Evolutionary conservation across 73 alveolate genomes (phyloP), one percentile per base, ranked within the genome.

Genomic region (Paramecium tetraurelia): DNA sequence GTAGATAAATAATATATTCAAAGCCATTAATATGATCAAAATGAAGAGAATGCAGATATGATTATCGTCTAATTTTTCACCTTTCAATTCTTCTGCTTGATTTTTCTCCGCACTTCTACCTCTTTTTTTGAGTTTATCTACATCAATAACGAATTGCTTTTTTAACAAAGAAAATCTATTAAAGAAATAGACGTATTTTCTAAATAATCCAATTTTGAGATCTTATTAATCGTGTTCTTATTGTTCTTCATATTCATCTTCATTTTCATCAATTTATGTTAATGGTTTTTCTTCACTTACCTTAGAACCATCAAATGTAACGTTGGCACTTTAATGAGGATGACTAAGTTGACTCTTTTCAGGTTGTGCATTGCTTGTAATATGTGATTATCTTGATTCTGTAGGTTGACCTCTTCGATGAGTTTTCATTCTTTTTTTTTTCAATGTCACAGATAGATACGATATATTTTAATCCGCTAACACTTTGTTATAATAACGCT

Each of bases 121-220:
- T 46, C 72, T 80, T 80, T 40, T 18, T 48, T 80, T 63, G 0
- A 80, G 50, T 16, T 40, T 35, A 22, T 22, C 38, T 80, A 63
- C 44, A 80, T 80, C 18, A 41, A 80, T 80, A 22, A 48, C 46
- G 18, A 80, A 80, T 63, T 40, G 10, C 27, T 80, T 80, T 22
- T 80, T 80, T 10, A 80, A 24, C 18, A 80, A 40, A 20, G 70
- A 58, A 80, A 80, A 80, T 80, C 90, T 80, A 21, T 80, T 80
- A 46, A 80, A 80, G 22, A 80, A 80, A 21, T 4, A 18, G 29
- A 24, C 29, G 18, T 43, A 80, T 46, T 80, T 80, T 46, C 57
- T 33, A 80, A 24, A 80, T 21, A 80, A 35, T 9, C 48, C 33
- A 24, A 80, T 80, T 48, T 80, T 80, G 16, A 80, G 31, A 38